Evolutionary conservation across 108 stramenopile species (phyloP), one percentile per base, ranked within the genome.

Genomic region (Chaetoceros tenuissimus): DNA sequence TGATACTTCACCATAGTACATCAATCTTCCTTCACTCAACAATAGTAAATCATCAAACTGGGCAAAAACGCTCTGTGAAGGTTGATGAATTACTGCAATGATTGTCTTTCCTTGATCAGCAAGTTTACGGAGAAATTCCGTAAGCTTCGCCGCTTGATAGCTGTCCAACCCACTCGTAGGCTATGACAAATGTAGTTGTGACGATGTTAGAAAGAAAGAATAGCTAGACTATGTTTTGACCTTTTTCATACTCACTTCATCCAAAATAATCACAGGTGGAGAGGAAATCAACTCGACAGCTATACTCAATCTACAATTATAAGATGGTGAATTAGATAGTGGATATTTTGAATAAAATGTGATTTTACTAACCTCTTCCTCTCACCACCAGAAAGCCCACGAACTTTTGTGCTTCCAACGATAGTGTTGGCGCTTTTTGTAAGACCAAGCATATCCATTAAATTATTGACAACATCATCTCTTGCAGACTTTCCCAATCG

Each of bases 71-170:
- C 82, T 79, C 48, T 85, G 83, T 46, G 76, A 74, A 10, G 92
- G 92, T 59, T 95, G 94, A 67, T 95, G 94, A 60, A 95, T 92
- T 1, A 90, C 88, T 3, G 85, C 74, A 26, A 95, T 60, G 31
- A 95, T 64, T 7, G 89, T 92, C 58, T 90, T 82, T 16, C 85
- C 85, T 29, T 64, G 29, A 66, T 90, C 81, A 3, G 91, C 89
- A 23, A 93, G 74, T 29, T 76, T 71, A 24, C 82, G 63, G 22
- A 93, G 68, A 20, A 80, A 79, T 51, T 80, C 68, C 20, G 92
- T 65, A 0, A 95, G 72, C 34, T 70, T 71, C 19, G 80, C 62
- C 1, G 89, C 85, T 34, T 86, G 77, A 40, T 79, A 82, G n/a
- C 70, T 72, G 59, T 94, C 93, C 10, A 94, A 63, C 0, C 92